phyloP scores from a whole-genome alignment of 225 moss, liverwort and hornwort species.

The Pseudisothecium myosuroides region DNA sequence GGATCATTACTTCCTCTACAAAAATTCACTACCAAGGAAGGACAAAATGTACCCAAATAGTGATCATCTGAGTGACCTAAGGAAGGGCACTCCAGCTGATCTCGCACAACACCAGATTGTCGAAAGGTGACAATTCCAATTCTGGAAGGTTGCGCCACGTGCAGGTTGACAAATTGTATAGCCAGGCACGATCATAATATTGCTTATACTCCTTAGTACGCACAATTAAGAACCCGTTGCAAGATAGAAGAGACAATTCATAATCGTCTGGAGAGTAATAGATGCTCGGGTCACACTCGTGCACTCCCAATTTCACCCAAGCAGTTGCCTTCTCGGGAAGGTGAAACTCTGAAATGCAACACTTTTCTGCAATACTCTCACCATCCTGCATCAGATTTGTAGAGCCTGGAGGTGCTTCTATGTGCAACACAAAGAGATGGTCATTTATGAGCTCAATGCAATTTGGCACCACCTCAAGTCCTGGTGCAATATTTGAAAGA shows the following conservation, averaged over 20 bases:
- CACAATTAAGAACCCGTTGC: background rate
- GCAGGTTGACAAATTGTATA: background rate
- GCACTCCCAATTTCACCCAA: background rate
- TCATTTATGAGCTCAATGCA: background rate
- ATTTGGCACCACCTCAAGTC: background rate
- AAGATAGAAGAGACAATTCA: background rate
- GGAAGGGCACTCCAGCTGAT: background rate
- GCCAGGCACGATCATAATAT: background rate
- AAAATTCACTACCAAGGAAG: background rate
- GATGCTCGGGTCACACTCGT: background rate
- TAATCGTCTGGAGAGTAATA: background rate
- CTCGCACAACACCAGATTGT: background rate
- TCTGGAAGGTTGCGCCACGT: background rate
- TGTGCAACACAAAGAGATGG: background rate
- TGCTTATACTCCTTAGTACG: background rate
- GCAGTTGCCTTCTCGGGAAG: background rate
- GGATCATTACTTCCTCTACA: background rate
- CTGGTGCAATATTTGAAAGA: too few species aligned
- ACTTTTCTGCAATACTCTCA: background rate
- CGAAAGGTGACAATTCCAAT: accelerated
- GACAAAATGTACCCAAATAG: background rate
- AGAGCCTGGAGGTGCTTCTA: background rate
- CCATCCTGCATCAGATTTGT: background rate
- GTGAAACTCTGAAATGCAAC: background rate
- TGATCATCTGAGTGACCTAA: background rate